These are phyloP conservation scores for Phytophthora boehmeriae DNA, from an alignment of 352 stramenopile species.

Conservation along the genomic window DNA sequence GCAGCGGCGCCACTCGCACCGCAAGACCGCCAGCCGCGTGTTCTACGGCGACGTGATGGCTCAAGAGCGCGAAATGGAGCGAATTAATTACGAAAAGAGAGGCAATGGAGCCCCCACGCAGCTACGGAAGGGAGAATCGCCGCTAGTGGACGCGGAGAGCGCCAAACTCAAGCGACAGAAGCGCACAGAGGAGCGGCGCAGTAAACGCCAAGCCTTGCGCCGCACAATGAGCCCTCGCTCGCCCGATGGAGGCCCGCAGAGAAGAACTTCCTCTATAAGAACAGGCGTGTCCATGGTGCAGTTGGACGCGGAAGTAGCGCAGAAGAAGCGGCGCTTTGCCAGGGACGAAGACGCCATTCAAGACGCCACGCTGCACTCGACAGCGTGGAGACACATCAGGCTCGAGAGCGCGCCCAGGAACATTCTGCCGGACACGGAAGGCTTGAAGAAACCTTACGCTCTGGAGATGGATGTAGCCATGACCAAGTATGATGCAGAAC, in stretches of 20 bases:
- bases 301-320: conserved; percentile 21
- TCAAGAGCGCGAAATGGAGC: conserved; percentile 57
- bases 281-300: conserved; percentile 26
- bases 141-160: conserved; percentile 15
- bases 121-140: conserved; percentile 56
- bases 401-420: conserved; percentile 42
- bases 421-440: conserved; percentile 38
- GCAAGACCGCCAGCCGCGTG: conserved; percentile 44
- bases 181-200: conserved; percentile 57
- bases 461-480: conserved; percentile 43
- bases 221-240: conserved; percentile 56
- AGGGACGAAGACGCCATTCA: conserved; percentile 48
- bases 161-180: conserved; percentile 44
- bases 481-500: conserved; percentile 39
- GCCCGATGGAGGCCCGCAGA: conserved; percentile 35
- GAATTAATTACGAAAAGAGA: conserved; percentile 42
- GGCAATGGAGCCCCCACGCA: background rate
- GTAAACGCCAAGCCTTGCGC: conserved; percentile 47
- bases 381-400: conserved; percentile 61
- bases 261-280: conserved; percentile 13
- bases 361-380: conserved; percentile 58
- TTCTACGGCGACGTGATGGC: conserved; percentile 60
- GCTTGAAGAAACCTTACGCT: conserved; percentile 40
- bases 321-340: conserved; percentile 30
- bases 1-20: conserved; percentile 24